phyloP scores from a whole-genome alignment of 1,284 basidiomycete species.

The Ceratobasidium sp. region DNA sequence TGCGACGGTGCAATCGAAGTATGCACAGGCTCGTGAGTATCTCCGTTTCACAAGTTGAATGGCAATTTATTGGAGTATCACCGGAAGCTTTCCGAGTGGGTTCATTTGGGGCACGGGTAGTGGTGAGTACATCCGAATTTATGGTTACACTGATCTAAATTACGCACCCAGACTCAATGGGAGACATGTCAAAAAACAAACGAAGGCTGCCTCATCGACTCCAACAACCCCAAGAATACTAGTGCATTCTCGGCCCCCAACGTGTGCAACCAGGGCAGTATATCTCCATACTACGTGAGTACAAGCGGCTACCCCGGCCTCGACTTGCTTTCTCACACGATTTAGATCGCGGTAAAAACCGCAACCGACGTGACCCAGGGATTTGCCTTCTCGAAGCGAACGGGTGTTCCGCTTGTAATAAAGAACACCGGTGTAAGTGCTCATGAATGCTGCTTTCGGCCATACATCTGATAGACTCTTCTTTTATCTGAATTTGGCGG shows the following conservation, averaged over 20 bases:
- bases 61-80: background rate
- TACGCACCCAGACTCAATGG: slow-evolving; percentile 16
- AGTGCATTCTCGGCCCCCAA: background rate
- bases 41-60: background rate
- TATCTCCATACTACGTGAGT: slow-evolving; percentile 24
- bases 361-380: slow-evolving; percentile 54
- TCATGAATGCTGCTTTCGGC: background rate
- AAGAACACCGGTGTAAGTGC: slow-evolving; percentile 55
- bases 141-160: background rate
- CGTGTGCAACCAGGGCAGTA: slow-evolving; percentile 30
- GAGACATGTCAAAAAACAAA: slow-evolving; percentile 27
- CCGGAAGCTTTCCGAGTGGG: slow-evolving; percentile 15
- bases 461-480: slow-evolving; percentile 19
- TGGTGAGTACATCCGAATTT: background rate
- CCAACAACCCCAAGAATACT: slow-evolving; percentile 4
- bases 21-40: slow-evolving; percentile 12
- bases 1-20: slow-evolving; percentile 22
- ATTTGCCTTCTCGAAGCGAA: slow-evolving; percentile 52
- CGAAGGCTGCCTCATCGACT: slow-evolving; percentile 20
- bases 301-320: background rate
- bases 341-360: slow-evolving; percentile 55
- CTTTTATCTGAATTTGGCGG: slow-evolving; percentile 7
- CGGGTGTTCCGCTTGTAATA: slow-evolving; percentile 54
- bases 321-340: background rate
- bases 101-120: slow-evolving; percentile 2